Evolutionary conservation across 345 rosid species (phyloP).

Genomic region (Eutrema heterophyllum): DNA sequence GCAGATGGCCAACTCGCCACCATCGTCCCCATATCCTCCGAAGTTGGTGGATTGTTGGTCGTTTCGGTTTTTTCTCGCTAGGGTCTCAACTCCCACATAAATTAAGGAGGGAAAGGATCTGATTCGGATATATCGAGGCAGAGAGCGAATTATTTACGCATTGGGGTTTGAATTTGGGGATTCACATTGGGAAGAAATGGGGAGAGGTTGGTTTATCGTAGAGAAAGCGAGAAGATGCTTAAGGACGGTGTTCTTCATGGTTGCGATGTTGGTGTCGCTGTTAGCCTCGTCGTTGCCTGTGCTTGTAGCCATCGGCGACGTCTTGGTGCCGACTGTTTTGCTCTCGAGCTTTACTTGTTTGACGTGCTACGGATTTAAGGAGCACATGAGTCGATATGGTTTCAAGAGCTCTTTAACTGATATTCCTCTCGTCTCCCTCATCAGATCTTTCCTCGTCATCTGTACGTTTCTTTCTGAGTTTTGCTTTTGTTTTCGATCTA

Average conservation of each 20-base stretch:
- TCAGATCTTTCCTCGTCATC: conserved; percentile 74
- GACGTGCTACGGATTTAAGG: conserved; percentile 56
- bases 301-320: conserved; percentile 74
- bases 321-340: conserved; percentile 54
- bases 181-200: conserved; percentile 22
- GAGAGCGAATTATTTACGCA: background rate
- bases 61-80: conserved; percentile 14
- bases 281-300: conserved; percentile 75
- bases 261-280: conserved; percentile 87
- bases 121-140: background rate
- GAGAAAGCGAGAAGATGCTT: conserved; percentile 67
- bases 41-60: conserved; percentile 30
- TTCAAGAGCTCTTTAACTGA: conserved; percentile 80
- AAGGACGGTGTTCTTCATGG: conserved; percentile 75
- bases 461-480: conserved; percentile 38
- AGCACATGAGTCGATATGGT: conserved; percentile 55
- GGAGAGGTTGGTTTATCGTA: conserved; percentile 40
- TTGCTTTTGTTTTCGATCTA: background rate
- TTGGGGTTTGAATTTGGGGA: background rate
- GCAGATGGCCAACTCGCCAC: conserved; percentile 32
- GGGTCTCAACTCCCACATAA: conserved; percentile 35
- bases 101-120: background rate
- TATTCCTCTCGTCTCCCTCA: conserved; percentile 72
- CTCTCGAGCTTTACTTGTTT: conserved; percentile 76
- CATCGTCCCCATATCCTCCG: conserved; percentile 1